Evolutionary conservation across 2,329 filamentous ascomycete species (phyloP).

Genomic region (Verticillium zaregamsianum): DNA sequence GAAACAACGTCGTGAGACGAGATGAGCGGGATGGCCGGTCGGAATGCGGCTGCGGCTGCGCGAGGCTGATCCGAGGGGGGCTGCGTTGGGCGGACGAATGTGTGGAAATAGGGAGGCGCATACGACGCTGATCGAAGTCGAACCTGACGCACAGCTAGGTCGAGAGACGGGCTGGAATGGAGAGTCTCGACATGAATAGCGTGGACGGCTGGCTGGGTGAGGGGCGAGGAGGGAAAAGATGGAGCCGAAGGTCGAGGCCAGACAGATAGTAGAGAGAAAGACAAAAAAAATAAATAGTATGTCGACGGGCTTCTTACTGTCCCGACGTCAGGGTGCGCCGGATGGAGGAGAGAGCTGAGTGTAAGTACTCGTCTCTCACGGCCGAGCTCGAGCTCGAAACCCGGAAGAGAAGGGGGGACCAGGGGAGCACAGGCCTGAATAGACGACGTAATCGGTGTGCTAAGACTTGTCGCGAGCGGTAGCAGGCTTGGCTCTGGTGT

Average conservation of each 20-base stretch:
- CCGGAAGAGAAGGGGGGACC: not conserved
- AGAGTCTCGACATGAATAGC: not conserved
- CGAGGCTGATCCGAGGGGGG: constrained; percentile 22
- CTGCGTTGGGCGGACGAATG: constrained; percentile 13
- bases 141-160: not conserved
- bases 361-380: not conserved
- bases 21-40: not conserved
- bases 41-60: constrained; percentile 4
- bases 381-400: not conserved
- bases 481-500: not conserved
- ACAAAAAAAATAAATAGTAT: not conserved
- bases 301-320: not conserved
- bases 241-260: not conserved
- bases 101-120: not conserved
- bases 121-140: not conserved
- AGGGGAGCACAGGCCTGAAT: not conserved
- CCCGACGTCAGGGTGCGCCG: not conserved
- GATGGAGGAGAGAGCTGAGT: not conserved
- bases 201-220: not conserved
- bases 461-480: not conserved
- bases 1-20: not conserved
- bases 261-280: not conserved
- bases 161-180: not conserved
- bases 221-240: not conserved
- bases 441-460: constrained; percentile 2